Conservation (phyloP, 148 eudicot genomes). For the Agrostemma githago region DNA sequence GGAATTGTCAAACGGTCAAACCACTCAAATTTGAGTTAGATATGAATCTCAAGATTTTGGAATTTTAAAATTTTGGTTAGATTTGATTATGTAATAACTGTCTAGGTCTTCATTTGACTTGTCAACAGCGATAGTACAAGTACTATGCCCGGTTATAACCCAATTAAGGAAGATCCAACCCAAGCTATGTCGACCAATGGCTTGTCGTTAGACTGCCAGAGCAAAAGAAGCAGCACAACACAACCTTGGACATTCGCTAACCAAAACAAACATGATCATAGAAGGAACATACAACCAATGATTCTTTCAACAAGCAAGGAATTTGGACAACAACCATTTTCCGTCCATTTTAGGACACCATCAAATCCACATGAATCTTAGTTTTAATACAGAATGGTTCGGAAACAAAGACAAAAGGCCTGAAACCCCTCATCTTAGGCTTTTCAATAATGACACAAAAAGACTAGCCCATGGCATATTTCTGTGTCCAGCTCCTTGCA, state of each 20-base stretch:
- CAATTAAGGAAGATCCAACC: too few relatives aligned
- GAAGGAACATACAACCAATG: not conserved
- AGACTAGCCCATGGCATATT: conserved; percentile 78
- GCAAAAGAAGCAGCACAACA: not conserved
- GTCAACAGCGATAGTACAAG: too few relatives aligned
- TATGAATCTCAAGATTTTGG: too few relatives aligned
- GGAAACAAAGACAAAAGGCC: conserved; percentile 13
- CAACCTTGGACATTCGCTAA: not conserved
- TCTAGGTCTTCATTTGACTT: too few relatives aligned
- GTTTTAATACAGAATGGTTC: conserved; percentile 20
- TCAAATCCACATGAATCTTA: conserved; percentile 19
- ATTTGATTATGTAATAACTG: too few relatives aligned
- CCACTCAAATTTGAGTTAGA: too few relatives aligned
- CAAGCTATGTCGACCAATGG: too few relatives aligned
- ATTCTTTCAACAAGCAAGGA: not conserved
- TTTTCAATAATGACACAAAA: not conserved
- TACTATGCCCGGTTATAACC: too few relatives aligned
- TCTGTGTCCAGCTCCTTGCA: conserved; percentile 96
- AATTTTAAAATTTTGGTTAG: too few relatives aligned
- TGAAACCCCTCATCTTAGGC: not conserved
- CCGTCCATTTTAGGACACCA: conserved; percentile 28
- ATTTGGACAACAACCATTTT: conserved; percentile 17
- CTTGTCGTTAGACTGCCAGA: not conserved
- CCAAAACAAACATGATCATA: not conserved
- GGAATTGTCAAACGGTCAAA: too few relatives aligned